A percentile compares a stretch with the other conserved stretches of the same genome.
These are phyloP conservation scores for Mentha longifolia DNA, from an alignment of 257 asterid genomes.

Conservation along the genomic window DNA sequence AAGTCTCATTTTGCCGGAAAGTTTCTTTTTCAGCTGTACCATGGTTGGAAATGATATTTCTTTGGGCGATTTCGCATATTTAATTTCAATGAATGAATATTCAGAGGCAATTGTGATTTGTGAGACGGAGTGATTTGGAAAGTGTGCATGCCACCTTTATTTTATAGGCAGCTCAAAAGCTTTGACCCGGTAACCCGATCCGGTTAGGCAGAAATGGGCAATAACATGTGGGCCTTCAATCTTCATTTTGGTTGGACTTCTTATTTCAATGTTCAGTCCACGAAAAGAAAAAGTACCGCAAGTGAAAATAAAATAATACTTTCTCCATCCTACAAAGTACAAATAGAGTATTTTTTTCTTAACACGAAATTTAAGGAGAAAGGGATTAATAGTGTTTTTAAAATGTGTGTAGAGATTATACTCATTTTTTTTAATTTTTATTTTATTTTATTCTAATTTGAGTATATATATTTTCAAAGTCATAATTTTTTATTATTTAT, in stretches of 20 bases:
- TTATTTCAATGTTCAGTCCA: too few species aligned
- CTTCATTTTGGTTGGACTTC: background rate
- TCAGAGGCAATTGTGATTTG: background rate
- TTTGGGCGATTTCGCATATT: background rate
- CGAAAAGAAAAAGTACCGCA: too few species aligned
- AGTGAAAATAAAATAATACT: too few species aligned
- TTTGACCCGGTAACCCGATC: conserved; percentile 23
- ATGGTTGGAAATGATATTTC: conserved; percentile 14
- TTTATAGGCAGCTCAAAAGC: conserved; percentile 30
- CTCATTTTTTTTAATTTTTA: too few species aligned
- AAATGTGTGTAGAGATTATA: too few species aligned
- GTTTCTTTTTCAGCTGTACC: conserved; percentile 51
- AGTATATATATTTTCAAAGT: too few species aligned
- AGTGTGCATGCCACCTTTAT: background rate
- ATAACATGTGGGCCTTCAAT: background rate
- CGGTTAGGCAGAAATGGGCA: conserved; percentile 1
- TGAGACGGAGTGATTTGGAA: background rate
- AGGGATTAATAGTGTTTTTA: too few species aligned
- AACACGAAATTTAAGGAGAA: too few species aligned
- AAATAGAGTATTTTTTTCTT: too few species aligned
- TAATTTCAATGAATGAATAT: background rate
- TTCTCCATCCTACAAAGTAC: too few species aligned
- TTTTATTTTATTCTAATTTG: too few species aligned
- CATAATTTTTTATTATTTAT: too few species aligned
- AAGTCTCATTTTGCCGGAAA: conserved; percentile 40